Percentiles rank a stretch among this genome's conserved stretches.
Conservation (phyloP, 352 stramenopile genomes). For the Phytophthora gonapodyides region DNA sequence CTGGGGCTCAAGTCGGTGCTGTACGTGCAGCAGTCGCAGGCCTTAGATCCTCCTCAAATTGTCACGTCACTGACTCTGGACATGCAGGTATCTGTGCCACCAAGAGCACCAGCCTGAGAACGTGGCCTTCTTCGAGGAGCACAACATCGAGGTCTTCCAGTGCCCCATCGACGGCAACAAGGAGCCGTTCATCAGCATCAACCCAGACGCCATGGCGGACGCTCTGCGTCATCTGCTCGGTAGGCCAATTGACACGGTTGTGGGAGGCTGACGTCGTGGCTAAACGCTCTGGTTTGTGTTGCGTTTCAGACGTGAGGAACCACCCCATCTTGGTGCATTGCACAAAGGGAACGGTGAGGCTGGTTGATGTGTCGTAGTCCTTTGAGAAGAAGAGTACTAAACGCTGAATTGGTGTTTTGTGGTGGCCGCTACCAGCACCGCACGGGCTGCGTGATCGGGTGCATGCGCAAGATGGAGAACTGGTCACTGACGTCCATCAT, state of each 20-base stretch:
- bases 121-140: conserved; percentile 79
- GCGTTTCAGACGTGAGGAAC: conserved; percentile 74
- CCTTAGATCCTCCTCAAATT: background rate
- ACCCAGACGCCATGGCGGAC: conserved; percentile 78
- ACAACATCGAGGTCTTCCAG: conserved; percentile 83
- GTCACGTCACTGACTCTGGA: conserved; percentile 1
- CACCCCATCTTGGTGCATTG: conserved; percentile 89
- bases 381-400: background rate
- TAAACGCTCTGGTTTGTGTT: conserved; percentile 12
- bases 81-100: conserved; percentile 74
- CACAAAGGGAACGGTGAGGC: conserved; percentile 83
- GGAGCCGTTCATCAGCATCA: conserved; percentile 90
- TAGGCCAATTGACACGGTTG: conserved; percentile 18
- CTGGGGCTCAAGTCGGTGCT: conserved; percentile 87
- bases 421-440: conserved; percentile 51
- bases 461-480: conserved; percentile 87
- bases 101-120: conserved; percentile 86
- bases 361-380: background rate
- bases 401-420: background rate
- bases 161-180: conserved; percentile 91
- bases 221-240: conserved; percentile 78
- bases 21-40: conserved; percentile 43
- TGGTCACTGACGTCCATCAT: conserved; percentile 89
- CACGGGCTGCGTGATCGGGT: conserved; percentile 86
- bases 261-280: background rate